These are phyloP conservation scores for Stachybotrys chartarum DNA, from an alignment of 2,329 filamentous ascomycete species.

Conservation along the genomic window DNA sequence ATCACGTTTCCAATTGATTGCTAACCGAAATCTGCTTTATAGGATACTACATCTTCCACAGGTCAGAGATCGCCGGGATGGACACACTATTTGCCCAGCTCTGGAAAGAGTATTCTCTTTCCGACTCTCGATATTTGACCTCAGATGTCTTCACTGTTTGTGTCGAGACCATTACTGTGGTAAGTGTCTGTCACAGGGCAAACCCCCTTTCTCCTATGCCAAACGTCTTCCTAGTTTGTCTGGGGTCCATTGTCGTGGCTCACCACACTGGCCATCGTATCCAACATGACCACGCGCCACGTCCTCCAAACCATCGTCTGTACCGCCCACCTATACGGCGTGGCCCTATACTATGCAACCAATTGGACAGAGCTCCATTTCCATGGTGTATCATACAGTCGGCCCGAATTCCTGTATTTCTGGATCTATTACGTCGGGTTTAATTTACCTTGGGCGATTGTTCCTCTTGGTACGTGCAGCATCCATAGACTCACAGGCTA, in stretches of 20 bases:
- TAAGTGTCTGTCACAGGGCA: constrained; percentile 30
- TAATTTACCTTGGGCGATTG: constrained; percentile 53
- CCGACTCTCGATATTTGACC: constrained; percentile 80
- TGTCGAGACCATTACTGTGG: constrained; percentile 75
- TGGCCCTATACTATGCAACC: constrained; percentile 56
- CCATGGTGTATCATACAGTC: constrained; percentile 41
- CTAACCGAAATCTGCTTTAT: neutral
- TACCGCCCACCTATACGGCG: constrained; percentile 52
- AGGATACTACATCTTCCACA: constrained; percentile 73
- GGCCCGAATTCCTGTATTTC: constrained; percentile 54
- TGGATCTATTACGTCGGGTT: constrained; percentile 58
- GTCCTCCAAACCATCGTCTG: constrained; percentile 43
- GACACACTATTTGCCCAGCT: constrained; percentile 75
- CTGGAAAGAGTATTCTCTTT: constrained; percentile 88
- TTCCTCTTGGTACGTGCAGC: constrained; percentile 43
- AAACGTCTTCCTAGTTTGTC: constrained; percentile 27
- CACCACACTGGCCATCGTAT: constrained; percentile 37
- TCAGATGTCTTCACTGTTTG: constrained; percentile 79
- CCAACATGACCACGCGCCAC: constrained; percentile 37
- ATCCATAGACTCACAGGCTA: neutral
- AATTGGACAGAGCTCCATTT: constrained; percentile 40
- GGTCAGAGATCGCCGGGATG: constrained; percentile 55
- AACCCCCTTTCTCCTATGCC: neutral
- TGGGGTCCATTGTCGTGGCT: constrained; percentile 54
- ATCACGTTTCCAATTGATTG: neutral